Base-by-base conservation (phyloP, 2,329 filamentous ascomycete genomes). In the Penicillium sp. region DNA sequence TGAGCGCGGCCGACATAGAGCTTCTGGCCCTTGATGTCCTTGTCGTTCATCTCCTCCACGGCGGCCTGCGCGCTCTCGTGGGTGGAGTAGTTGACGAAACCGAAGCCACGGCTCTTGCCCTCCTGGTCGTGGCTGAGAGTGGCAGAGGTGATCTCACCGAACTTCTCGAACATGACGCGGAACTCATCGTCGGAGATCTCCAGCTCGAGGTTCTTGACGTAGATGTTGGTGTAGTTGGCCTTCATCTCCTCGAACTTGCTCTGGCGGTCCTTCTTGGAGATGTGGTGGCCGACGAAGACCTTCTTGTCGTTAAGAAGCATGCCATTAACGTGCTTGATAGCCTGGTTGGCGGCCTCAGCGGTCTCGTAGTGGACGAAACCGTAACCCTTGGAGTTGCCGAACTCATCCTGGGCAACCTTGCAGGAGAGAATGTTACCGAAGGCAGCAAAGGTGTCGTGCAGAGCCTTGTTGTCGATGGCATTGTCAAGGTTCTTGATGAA, bases 221-320 rank as follows among this genome's bases (percentile, higher is more conserved):
- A 99, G 76, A 99, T 87, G 76, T 99, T 99, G 81, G 94, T 99
- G 84, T 95, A 99, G 83, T 99, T 99, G 76, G 94, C 94, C 87
- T 99, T 99, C 92, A 99, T 99, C 83, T 99, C 94, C 81, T 99
- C 94, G 67, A 97, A 97, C 81, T 99, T 99, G 90, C 90, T 96
- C 84, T 97, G 94, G 68, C 94, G 92, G 73, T 99, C 94, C 84
- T 97, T 97, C 88, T 97, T 97, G 74, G 94, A 92, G 69, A 99
- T 97, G 79, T 99, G 94, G 79, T 96, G 92, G 61, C 94, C 94
- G 65, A 99, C 94, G 67, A 95, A 99, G 61, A 99, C 94, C 85
- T 99, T 99, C 88, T 99, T 99, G 85, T 99, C 94, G 80, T 99
- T 99, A 72, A 99, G 79, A 74, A 99, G 81, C 94, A 99, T 99